These are phyloP conservation scores for Fraxinus dipetala DNA, from an alignment of 305 asterid species.

Conservation along the genomic window DNA sequence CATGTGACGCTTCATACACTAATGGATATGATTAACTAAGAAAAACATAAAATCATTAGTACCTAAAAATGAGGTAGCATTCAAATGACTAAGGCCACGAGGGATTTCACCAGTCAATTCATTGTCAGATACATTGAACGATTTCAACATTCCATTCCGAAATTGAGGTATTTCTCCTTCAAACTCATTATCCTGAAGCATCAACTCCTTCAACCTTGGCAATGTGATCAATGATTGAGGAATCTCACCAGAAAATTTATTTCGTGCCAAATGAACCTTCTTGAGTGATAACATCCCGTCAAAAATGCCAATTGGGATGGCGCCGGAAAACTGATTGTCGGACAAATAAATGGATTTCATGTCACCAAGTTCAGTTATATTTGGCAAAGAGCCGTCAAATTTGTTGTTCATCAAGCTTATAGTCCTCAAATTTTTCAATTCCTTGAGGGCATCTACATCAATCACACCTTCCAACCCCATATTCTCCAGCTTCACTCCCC, in stretches of 20 bases:
- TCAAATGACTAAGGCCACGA: slow-evolving; percentile 26
- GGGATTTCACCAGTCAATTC: slow-evolving; percentile 53
- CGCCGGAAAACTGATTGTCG: slow-evolving; percentile 44
- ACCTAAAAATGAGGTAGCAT: slow-evolving; percentile 47
- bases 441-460: slow-evolving; percentile 46
- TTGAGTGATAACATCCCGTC: slow-evolving; percentile 44
- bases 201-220: slow-evolving; percentile 47
- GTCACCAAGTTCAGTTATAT: slow-evolving; percentile 24
- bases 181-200: slow-evolving; percentile 45
- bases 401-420: slow-evolving; percentile 48
- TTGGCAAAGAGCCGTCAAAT: slow-evolving; percentile 50
- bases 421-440: slow-evolving; percentile 32
- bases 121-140: slow-evolving; percentile 44
- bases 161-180: slow-evolving; percentile 52
- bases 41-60: background rate
- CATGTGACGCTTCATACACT: background rate
- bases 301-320: slow-evolving; percentile 31
- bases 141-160: slow-evolving; percentile 21
- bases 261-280: slow-evolving; percentile 48
- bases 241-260: slow-evolving; percentile 45
- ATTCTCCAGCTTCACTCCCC: slow-evolving; percentile 45
- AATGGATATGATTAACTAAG: too few relatives aligned
- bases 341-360: slow-evolving; percentile 40
- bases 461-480: slow-evolving; percentile 49
- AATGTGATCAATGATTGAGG: slow-evolving; percentile 37